Evolutionary conservation across 345 rosid genomes (phyloP).

Genomic region (Erucastrum elatum): DNA sequence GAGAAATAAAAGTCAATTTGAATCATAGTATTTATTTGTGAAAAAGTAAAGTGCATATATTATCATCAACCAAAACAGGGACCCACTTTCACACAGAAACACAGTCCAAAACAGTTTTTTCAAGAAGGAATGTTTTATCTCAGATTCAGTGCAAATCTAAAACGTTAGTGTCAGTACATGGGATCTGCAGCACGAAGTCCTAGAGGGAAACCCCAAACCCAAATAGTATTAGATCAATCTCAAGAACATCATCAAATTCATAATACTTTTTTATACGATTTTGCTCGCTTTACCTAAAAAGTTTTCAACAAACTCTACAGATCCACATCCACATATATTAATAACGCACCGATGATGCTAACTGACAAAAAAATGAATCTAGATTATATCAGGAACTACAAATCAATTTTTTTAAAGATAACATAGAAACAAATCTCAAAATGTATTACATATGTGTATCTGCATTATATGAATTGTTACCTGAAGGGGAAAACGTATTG

Average conservation of each 20-base stretch:
- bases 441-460: not conserved
- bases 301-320: not conserved
- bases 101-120: not conserved
- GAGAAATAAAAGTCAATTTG: not conserved
- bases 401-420: not conserved
- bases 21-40: not conserved
- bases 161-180: not conserved
- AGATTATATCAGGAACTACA: conserved; percentile 23
- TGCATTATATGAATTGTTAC: conserved; percentile 15
- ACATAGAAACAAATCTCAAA: not conserved
- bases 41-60: not conserved
- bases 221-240: not conserved
- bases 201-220: not conserved
- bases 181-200: not conserved
- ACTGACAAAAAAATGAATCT: not conserved
- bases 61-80: conserved; percentile 7
- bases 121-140: conserved; percentile 12
- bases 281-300: not conserved
- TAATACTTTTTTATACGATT: not conserved
- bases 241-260: conserved; percentile 12
- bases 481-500: conserved; percentile 37
- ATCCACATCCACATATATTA: conserved; percentile 6
- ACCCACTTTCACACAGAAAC: conserved; percentile 15
- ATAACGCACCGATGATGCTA: not conserved
- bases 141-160: conserved; percentile 7